Evolutionary conservation across 1,284 basidiomycete species (phyloP), one percentile per base, ranked within the genome.

Genomic region (Rhodofomes roseus): DNA sequence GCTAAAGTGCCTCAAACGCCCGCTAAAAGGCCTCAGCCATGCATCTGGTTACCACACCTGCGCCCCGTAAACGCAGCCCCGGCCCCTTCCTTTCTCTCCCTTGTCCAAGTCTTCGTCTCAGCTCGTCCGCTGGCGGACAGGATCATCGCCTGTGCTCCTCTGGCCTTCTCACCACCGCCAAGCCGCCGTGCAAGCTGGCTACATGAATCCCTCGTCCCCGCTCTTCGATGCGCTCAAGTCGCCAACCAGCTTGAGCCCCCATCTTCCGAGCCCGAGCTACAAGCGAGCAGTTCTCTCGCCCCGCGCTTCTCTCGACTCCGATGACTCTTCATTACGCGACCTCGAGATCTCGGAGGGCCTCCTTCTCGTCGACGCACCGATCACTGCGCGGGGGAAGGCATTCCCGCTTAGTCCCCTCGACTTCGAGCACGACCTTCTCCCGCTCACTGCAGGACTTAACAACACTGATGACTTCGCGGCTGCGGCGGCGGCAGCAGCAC

Each of bases 391-490:
- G 36, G 73, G 73, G 52, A 78, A 89, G 16, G 85, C 88, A 2
- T 86, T 86, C 70, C 92, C 90, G 16, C 73, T 89, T 37, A 80
- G 86, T 1, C 87, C 87, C 14, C 92, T 93, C 70, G 85, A 92
- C 65, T 93, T 93, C 66, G 83, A 90, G 69, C 81, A 81, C 54
- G 87, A 92, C 61, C 76, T 94, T 63, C 75, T 95, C 23, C 93
- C 92, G 0, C 77, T 95, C 36, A 89, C 83, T 58, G 77, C 86
- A 12, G 93, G 89, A 68, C 72, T 93, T 59, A 87, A 83, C 46
- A 87, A 90, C 63, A 81, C 82, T 11, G 84, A 86, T 23, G 73
- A 76, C 40, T 65, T 76, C 14, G 73, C 77, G 48, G 58, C 72
- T 66, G 57, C 70, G 6, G 16, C 43, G 4, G 43, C 43, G 8